phyloP scores from a whole-genome alignment of 208 protist genomes.

The Leptomonas pyrrhocoris region DNA sequence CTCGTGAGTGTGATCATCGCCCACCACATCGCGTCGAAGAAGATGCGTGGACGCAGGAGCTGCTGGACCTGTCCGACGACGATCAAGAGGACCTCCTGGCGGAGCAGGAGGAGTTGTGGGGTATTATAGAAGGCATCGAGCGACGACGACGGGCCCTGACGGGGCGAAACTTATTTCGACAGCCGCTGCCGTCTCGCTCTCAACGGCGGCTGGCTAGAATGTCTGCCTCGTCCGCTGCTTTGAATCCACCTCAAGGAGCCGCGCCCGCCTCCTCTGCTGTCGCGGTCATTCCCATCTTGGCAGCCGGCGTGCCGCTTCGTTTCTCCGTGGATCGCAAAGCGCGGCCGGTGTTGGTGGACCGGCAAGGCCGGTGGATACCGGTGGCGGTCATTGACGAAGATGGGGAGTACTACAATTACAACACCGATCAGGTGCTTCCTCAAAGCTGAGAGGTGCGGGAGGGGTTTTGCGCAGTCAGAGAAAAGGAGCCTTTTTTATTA shows the following conservation, averaged over 20 bases:
- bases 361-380: slow-evolving; percentile 10
- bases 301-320: slow-evolving; percentile 1
- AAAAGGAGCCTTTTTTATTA: too few species aligned
- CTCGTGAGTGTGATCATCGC: too few species aligned
- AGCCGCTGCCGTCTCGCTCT: neutral
- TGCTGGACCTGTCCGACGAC: slow-evolving; percentile 1
- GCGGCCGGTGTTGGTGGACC: slow-evolving; percentile 9
- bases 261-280: neutral
- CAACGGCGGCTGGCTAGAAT: neutral
- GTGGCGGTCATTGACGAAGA: slow-evolving; percentile 17
- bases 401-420: slow-evolving; percentile 21
- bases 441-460: neutral
- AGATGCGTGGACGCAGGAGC: neutral
- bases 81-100: neutral
- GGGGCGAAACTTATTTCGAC: neutral
- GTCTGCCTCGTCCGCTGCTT: neutral
- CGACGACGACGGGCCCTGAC: slow-evolving; percentile 8
- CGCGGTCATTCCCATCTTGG: neutral
- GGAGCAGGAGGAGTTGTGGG: slow-evolving; percentile 19
- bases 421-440: slow-evolving; percentile 11
- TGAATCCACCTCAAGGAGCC: neutral
- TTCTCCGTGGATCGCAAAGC: slow-evolving; percentile 8
- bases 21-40: neutral
- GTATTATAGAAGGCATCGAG: slow-evolving; percentile 8
- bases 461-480: too few species aligned